phyloP scores from a whole-genome alignment of 148 eudicot genomes.

The Oxyria digyna region DNA sequence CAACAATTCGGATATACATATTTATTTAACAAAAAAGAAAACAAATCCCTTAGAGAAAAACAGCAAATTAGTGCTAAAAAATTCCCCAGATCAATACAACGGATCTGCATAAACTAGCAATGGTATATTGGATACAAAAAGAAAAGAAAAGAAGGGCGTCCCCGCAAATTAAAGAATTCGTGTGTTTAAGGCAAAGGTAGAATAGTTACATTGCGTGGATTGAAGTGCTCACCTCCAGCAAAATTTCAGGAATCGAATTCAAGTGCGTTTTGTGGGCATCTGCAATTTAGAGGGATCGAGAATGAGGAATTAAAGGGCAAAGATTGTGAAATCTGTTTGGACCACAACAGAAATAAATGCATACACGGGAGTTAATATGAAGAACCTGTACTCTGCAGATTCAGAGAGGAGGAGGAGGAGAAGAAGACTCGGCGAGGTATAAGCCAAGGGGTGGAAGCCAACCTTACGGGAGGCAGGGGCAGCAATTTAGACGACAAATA shows the following conservation, averaged over 20 bases:
- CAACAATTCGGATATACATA: neutral
- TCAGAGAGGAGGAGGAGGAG: neutral
- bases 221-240: slow-evolving; percentile 3
- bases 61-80: neutral
- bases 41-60: neutral
- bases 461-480: slow-evolving; percentile 2
- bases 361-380: neutral
- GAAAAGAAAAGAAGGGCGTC: neutral
- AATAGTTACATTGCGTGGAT: neutral
- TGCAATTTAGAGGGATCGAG: neutral
- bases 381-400: neutral
- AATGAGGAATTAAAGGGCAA: neutral
- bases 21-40: neutral
- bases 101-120: slow-evolving; percentile 1
- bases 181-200: neutral
- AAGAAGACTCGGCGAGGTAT: neutral
- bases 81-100: neutral
- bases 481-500: neutral
- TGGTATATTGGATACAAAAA: no score
- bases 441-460: neutral
- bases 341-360: neutral
- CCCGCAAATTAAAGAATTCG: neutral
- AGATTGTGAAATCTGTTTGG: neutral
- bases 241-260: neutral
- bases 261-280: neutral